A percentile compares a stretch with the other conserved stretches of the same genome.
Conservation (phyloP, 2,329 filamentous ascomycete genomes). For the Nemania diffusa region DNA sequence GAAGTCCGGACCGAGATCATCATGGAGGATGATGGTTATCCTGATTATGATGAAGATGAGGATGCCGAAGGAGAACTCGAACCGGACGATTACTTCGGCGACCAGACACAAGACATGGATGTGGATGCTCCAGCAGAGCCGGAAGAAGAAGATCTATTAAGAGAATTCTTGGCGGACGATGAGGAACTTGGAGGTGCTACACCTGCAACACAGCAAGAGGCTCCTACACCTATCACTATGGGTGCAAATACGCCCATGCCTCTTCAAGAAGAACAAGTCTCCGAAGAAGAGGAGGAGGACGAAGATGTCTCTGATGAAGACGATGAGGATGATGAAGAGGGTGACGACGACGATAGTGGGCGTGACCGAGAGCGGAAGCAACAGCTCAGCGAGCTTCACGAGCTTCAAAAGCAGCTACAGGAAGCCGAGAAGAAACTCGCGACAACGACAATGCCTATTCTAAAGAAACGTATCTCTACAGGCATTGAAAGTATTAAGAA, state of each 20-base stretch:
- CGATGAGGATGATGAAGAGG: too few relatives aligned
- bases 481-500: conserved; percentile 60
- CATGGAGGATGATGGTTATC: conserved; percentile 63
- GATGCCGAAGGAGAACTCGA: conserved; percentile 62
- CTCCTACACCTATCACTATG: conserved; percentile 58
- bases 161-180: conserved; percentile 31
- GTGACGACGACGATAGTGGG: conserved; percentile 64
- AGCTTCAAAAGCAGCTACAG: conserved; percentile 55
- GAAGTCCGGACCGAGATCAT: conserved; percentile 73
- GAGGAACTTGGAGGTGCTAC: conserved; percentile 52
- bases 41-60: conserved; percentile 56
- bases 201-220: conserved; percentile 56
- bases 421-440: conserved; percentile 58
- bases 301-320: conserved; percentile 61
- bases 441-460: conserved; percentile 58
- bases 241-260: conserved; percentile 58
- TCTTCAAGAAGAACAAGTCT: conserved; percentile 57
- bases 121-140: conserved; percentile 49
- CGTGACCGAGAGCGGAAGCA: conserved; percentile 65
- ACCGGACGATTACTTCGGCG: conserved; percentile 63
- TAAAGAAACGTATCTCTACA: conserved; percentile 61
- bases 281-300: conserved; percentile 55
- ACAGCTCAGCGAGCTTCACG: conserved; percentile 64
- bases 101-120: conserved; percentile 52
- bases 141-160: conserved; percentile 54